Evolutionary conservation across 1,139 yeast genomes (phyloP).

Genomic region (Saccharomyces pastorianus): DNA sequence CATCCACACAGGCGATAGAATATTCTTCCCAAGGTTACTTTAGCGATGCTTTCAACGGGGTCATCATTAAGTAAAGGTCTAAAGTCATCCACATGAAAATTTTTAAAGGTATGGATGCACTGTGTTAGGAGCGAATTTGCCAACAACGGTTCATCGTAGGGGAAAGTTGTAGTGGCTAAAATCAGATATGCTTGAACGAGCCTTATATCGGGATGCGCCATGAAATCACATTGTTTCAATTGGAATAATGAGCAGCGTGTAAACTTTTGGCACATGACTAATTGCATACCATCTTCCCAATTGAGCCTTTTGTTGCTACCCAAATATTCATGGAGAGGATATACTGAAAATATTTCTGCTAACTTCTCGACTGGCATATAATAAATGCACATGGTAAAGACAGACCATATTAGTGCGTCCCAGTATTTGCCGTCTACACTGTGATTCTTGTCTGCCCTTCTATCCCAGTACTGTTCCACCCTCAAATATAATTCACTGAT

Average conservation of each 20-base stretch:
- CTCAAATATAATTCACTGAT: conserved; percentile 24
- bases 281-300: conserved; percentile 15
- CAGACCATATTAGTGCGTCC: conserved; percentile 26
- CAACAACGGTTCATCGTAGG: conserved; percentile 9
- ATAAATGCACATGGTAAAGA: conserved; percentile 24
- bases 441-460: conserved; percentile 8
- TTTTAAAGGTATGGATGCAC: conserved; percentile 21
- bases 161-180: conserved; percentile 22
- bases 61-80: conserved; percentile 20
- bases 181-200: conserved; percentile 23
- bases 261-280: conserved; percentile 10
- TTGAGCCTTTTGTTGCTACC: conserved; percentile 5
- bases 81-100: conserved; percentile 16
- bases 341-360: conserved; percentile 8
- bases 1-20: conserved; percentile 25
- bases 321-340: conserved; percentile 7
- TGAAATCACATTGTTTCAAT: conserved; percentile 16
- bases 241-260: conserved; percentile 13
- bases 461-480: conserved; percentile 23
- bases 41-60: conserved; percentile 18
- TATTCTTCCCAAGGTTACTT: conserved; percentile 21
- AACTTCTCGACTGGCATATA: conserved; percentile 21
- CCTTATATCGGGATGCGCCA: conserved; percentile 23
- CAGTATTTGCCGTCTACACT: conserved; percentile 19
- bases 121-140: conserved; percentile 19